Conservation (phyloP, 148 eudicot genomes). For the Vaccinium macrocarpon region DNA sequence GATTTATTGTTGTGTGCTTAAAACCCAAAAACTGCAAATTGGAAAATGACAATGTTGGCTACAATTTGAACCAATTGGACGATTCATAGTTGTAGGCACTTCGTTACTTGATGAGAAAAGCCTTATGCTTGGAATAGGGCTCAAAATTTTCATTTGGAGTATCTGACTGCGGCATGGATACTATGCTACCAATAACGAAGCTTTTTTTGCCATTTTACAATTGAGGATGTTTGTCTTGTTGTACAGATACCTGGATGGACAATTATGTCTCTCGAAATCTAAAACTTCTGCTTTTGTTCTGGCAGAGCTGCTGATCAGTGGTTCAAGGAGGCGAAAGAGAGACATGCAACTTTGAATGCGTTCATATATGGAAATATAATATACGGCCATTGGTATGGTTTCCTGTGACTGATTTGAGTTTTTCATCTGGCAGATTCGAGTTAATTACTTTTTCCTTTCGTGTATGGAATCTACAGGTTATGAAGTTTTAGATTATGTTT, state of each 20-base stretch:
- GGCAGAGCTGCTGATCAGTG: constrained; percentile 96
- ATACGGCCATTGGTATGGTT: constrained; percentile 77
- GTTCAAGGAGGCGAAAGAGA: constrained; percentile 91
- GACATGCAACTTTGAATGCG: constrained; percentile 58
- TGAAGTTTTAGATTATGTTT: not conserved
- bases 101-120: constrained; percentile 4
- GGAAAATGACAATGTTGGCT: not conserved
- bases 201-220: not conserved
- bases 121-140: not conserved
- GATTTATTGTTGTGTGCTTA: constrained; percentile 6
- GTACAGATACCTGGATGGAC: not conserved
- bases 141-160: not conserved
- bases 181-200: not conserved
- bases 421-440: not conserved
- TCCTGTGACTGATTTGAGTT: not conserved
- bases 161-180: not conserved
- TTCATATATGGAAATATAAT: constrained; percentile 86
- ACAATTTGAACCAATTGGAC: not conserved
- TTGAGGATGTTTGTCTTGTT: not conserved
- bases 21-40: not conserved
- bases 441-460: not conserved
- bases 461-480: not conserved
- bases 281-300: constrained; percentile 37
- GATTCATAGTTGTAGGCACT: not conserved
- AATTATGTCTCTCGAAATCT: constrained; percentile 18